These are phyloP conservation scores for Irpex lacteus DNA, from an alignment of 1,284 basidiomycete species.

Conservation along the genomic window DNA sequence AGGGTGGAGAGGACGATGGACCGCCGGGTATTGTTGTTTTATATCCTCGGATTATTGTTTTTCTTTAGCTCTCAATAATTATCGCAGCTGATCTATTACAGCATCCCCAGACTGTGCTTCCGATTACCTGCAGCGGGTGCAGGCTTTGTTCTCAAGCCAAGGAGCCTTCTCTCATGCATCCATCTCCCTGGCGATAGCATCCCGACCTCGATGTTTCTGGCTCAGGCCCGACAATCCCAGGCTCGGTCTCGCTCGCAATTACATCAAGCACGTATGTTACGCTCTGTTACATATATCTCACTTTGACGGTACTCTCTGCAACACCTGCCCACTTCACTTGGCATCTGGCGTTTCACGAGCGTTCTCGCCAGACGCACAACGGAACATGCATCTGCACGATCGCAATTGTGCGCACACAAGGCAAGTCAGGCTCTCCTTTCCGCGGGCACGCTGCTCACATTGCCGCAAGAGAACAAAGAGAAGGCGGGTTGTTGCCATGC, in stretches of 20 bases:
- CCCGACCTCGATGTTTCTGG: background rate
- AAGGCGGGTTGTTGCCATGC: background rate
- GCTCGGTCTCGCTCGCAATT: background rate
- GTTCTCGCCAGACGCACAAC: background rate
- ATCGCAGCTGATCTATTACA: background rate
- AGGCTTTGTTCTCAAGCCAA: background rate
- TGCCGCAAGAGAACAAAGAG: background rate
- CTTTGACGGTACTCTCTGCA: background rate
- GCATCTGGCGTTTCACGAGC: background rate
- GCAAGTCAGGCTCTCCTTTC: background rate
- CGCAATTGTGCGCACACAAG: too few species aligned
- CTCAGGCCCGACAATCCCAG: background rate
- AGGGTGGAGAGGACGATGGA: background rate
- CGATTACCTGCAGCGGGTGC: background rate
- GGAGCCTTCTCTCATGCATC: background rate
- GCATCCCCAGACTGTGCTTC: background rate
- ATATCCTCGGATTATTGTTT: background rate
- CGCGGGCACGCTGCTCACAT: background rate
- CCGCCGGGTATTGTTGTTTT: background rate
- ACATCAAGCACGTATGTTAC: background rate
- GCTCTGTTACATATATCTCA: background rate
- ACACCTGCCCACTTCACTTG: background rate
- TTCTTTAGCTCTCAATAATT: background rate
- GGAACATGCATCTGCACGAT: background rate
- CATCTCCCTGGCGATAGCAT: background rate